Percentiles rank a stretch among this genome's conserved stretches.
These are phyloP conservation scores for Alternaria postmessia DNA, from an alignment of 2,329 filamentous ascomycete species.

Conservation along the genomic window DNA sequence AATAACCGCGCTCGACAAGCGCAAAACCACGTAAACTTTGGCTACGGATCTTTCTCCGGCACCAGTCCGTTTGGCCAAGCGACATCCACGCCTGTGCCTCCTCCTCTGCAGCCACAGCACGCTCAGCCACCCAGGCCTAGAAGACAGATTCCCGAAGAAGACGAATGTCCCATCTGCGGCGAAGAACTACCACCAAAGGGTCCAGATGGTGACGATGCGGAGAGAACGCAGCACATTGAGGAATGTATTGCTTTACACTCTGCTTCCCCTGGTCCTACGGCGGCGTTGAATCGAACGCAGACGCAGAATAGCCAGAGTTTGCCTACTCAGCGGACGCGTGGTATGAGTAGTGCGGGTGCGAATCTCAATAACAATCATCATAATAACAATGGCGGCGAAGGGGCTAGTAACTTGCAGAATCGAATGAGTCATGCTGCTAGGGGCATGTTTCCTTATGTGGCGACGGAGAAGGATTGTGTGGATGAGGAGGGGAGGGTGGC, in stretches of 20 bases:
- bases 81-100: slow-evolving; percentile 22
- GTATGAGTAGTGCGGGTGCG: slow-evolving; percentile 39
- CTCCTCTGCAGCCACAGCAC: slow-evolving; percentile 20
- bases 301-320: slow-evolving; percentile 19
- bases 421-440: slow-evolving; percentile 37
- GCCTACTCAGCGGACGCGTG: slow-evolving; percentile 41
- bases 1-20: slow-evolving; percentile 14
- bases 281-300: slow-evolving; percentile 15
- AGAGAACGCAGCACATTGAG: slow-evolving; percentile 56
- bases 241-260: slow-evolving; percentile 51
- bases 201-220: slow-evolving; percentile 48
- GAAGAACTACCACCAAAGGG: slow-evolving; percentile 68
- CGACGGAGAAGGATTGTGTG: slow-evolving; percentile 70
- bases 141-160: slow-evolving; percentile 66
- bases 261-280: slow-evolving; percentile 27
- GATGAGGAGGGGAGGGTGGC: slow-evolving; percentile 60
- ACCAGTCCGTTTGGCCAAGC: slow-evolving; percentile 28
- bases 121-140: slow-evolving; percentile 33
- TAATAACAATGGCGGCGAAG: slow-evolving; percentile 24
- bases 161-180: slow-evolving; percentile 81
- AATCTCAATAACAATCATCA: not conserved
- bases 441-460: slow-evolving; percentile 62
- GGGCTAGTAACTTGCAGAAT: slow-evolving; percentile 28
- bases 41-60: slow-evolving; percentile 21
- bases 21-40: slow-evolving; percentile 14